Evolutionary conservation across 208 protist genomes (phyloP), one percentile per base, ranked within the genome.

Genomic region (Trypanosomatidae sp.): DNA sequence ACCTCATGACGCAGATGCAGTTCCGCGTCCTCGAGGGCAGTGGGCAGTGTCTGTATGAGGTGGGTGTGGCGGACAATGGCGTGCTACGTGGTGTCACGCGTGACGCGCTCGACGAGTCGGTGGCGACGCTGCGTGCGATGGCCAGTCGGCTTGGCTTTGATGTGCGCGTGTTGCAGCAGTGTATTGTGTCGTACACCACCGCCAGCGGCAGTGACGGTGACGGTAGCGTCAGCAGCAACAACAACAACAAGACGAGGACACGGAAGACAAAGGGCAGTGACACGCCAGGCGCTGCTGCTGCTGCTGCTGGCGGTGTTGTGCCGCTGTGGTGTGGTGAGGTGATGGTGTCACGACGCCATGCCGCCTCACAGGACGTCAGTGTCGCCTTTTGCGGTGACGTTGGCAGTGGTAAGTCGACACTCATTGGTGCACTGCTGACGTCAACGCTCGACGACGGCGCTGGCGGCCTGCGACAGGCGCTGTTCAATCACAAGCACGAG

Each of bases 401-500:
- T 4, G 74, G 71, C 13, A 74, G 71, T 33, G 89, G 89, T 27
- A 96, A 96, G 56, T 90, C 81, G 5, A 93, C 86, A 1, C 54
- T 96, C 20, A 81, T 90, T 53, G 66, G 63, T 22, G 73, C 85
- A 20, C 52, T 90, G 2, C 66, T 91, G 30, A 78, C 54, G 24
- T 61, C 63, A 8, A 47, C 48, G 24, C 66, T 92, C 0, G 88
- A 96, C 48, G 68, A 96, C 52, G 85, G 83, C 32, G 39, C 54
- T 35, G 88, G 88, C 7, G 70, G 67, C 46, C 74, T 65, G 7
- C 67, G 88, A 11, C 76, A 92, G 39, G 48, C 59, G 0, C 62
- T 97, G 10, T 97, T 96, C 59, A 91, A 83, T 47, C 96, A 98
- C 84, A 92, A 94, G 43, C 96, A 98, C 61, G 96, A 98, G 57